These are phyloP conservation scores for Pichia gijzeniarum DNA, from an alignment of 805 yeast genomes.

Conservation along the genomic window DNA sequence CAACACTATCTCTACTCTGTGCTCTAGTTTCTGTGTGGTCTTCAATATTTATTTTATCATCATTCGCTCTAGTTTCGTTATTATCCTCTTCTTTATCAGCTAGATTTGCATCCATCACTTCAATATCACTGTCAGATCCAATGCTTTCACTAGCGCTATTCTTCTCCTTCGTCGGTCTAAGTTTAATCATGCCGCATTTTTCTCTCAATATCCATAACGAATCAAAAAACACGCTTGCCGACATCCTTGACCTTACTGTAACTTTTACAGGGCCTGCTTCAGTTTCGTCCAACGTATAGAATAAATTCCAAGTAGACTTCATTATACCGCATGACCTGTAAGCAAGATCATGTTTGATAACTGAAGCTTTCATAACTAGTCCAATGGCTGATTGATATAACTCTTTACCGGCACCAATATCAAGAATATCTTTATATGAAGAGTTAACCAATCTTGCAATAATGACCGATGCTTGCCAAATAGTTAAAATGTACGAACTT, in stretches of 20 bases:
- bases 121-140: constrained; percentile 15
- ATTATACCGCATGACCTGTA: constrained; percentile 89
- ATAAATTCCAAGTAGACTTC: constrained; percentile 89
- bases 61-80: constrained; percentile 22
- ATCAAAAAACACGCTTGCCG: constrained; percentile 90
- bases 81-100: constrained; percentile 14
- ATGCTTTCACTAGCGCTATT: constrained; percentile 9
- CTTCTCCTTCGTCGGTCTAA: constrained; percentile 31
- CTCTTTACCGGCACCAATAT: constrained; percentile 62
- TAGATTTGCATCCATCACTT: constrained; percentile 12
- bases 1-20: constrained; percentile 10
- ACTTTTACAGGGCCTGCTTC: constrained; percentile 37
- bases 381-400: constrained; percentile 62
- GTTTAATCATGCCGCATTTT: constrained; percentile 78
- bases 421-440: constrained; percentile 57
- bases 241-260: constrained; percentile 74
- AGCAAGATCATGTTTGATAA: constrained; percentile 86
- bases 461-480: constrained; percentile 91
- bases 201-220: constrained; percentile 78
- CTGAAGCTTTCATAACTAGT: constrained; percentile 71
- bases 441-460: constrained; percentile 77
- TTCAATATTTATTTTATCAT: constrained; percentile 1
- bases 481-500: constrained; percentile 67
- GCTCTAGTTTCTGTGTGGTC: constrained; percentile 19
- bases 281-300: constrained; percentile 58